A percentile compares a stretch with the other conserved stretches of the same genome.
These are phyloP conservation scores for Eucalyptus brandiana DNA, from an alignment of 345 rosid genomes.

Conservation along the genomic window DNA sequence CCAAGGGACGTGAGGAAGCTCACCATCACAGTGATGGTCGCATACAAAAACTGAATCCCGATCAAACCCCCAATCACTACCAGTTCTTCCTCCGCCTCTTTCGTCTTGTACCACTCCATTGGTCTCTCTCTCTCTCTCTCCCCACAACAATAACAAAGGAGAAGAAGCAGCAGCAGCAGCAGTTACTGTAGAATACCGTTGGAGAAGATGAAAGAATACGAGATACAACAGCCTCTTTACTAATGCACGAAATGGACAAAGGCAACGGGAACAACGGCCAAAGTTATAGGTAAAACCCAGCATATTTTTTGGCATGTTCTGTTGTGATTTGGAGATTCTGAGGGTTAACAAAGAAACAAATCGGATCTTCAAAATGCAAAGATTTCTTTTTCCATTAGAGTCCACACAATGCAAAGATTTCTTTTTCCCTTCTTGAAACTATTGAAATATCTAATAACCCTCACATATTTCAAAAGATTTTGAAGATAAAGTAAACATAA, in stretches of 20 bases:
- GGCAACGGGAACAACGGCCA: not conserved
- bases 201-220: not conserved
- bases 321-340: not conserved
- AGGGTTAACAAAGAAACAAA: not conserved
- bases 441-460: not conserved
- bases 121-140: not conserved
- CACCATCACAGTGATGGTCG: constrained; percentile 48
- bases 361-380: not conserved
- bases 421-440: not conserved
- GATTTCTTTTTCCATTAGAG: not conserved
- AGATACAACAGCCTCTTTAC: not conserved
- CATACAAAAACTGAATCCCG: constrained; percentile 54
- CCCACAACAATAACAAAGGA: not conserved
- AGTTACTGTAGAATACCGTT: not conserved
- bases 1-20: constrained; percentile 78
- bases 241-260: not conserved
- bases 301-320: not conserved
- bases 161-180: not conserved
- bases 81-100: constrained; percentile 31
- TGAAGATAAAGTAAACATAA: too few relatives aligned
- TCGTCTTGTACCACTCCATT: not conserved
- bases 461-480: not conserved
- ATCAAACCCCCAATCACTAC: constrained; percentile 49
- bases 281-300: not conserved
- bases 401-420: not conserved